Evolutionary conservation across 768 basidiomycete species (phyloP), one percentile per base, ranked within the genome.

Genomic region (Cantharellus anzutake): DNA sequence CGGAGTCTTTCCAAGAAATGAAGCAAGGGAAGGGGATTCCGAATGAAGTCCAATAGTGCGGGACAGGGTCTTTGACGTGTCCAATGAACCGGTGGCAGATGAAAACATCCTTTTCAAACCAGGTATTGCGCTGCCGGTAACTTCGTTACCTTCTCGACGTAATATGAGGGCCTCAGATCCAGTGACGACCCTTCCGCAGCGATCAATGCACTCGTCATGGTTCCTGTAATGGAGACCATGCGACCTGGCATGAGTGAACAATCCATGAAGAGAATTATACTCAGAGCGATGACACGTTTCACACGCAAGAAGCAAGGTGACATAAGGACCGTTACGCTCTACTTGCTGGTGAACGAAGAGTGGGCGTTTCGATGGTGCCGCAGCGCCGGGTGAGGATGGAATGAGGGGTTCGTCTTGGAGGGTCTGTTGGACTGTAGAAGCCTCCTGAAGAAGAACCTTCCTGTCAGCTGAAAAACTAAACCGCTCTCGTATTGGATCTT

Each of bases 1-100:
- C 0, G 73, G 70, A 16, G 68, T 67, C 58, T 72, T 72, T 4
- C 77, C 76, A 40, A 78, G 72, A 64, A 78, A 78, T 3, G 71
- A 74, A 7, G 77, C 77, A 20, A 78, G 71, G 1, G 75, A 74
- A 37, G 77, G 74, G 4, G 76, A 73, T 59, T 78, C 78, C n/a
- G 68, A 70, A 58, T 79, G 77, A 62, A 74, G 69, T 35, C 78
- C 77, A 5, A 78, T 71, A 4, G 76, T 76, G 51, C 73, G 71
- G 4, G 75, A 73, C 35, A 78, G 63, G n/a, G 35, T 11, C 11
- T 37, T 11, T 7, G 52, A 37, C 14, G 7, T 37, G 7, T 7
- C 35, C 14, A 14, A 11, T 7, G 11, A 7, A 37, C 11, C 52
- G 1, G 79, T 77, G 0, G 78, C 78, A 35, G 74, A 71, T 63